phyloP scores from a whole-genome alignment of 495 filamentous ascomycete species.

The Aspergillus hancockii region DNA sequence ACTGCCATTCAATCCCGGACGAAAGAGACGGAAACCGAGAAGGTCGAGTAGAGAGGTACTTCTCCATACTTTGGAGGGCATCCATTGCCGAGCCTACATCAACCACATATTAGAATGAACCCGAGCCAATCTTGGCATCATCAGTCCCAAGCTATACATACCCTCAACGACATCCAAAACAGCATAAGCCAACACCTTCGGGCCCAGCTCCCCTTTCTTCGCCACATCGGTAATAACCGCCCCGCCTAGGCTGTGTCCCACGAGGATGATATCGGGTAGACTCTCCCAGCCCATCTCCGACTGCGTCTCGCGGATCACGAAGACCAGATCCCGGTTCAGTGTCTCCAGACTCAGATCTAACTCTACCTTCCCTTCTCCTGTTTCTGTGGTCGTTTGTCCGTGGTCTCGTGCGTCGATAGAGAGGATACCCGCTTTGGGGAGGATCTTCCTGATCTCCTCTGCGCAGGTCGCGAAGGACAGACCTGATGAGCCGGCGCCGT shows the following conservation, averaged over 20 bases:
- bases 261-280: constrained; percentile 73
- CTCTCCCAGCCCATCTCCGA: constrained; percentile 66
- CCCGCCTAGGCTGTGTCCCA: constrained; percentile 96
- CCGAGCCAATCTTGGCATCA: neutral
- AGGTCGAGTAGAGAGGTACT: constrained; percentile 84
- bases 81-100: constrained; percentile 71
- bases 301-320: constrained; percentile 65
- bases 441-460: constrained; percentile 69
- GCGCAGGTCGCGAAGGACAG: constrained; percentile 84
- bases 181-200: constrained; percentile 75
- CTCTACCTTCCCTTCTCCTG: constrained; percentile 32
- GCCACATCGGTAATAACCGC: constrained; percentile 89
- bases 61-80: constrained; percentile 92
- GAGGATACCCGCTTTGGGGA: constrained; percentile 81
- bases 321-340: constrained; percentile 70
- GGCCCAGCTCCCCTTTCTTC: constrained; percentile 61
- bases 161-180: constrained; percentile 97
- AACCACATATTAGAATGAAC: neutral
- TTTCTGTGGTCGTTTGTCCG: constrained; percentile 59
- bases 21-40: constrained; percentile 69
- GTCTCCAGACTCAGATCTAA: constrained; percentile 67
- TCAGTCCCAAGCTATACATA: constrained; percentile 21
- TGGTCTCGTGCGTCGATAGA: constrained; percentile 85
- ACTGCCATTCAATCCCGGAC: constrained; percentile 93
- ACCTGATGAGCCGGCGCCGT: constrained; percentile 87